phyloP scores from a whole-genome alignment of 768 basidiomycete species.

The Hysterangium stoloniferum region DNA sequence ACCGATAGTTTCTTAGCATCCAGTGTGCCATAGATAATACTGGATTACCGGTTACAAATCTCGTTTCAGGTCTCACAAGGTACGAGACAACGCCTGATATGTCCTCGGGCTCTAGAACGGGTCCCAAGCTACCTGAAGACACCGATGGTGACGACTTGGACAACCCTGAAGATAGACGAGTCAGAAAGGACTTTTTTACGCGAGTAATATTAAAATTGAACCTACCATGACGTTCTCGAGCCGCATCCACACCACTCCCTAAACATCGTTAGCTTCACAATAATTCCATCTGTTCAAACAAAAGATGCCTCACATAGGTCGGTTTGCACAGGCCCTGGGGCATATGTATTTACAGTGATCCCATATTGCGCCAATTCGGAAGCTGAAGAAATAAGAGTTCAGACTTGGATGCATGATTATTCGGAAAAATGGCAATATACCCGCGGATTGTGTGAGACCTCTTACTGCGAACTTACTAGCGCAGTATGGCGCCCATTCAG shows the following conservation, averaged over 20 bases:
- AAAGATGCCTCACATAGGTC: constrained; percentile 20
- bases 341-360: constrained; percentile 36
- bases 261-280: background rate
- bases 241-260: constrained; percentile 4
- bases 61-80: constrained; percentile 16
- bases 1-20: background rate
- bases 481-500: constrained; percentile 16
- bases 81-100: constrained; percentile 18
- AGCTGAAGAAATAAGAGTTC: constrained; percentile 8
- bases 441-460: constrained; percentile 20
- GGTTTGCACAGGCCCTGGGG: constrained; percentile 28
- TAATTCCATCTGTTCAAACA: background rate
- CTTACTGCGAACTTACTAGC: constrained; percentile 20
- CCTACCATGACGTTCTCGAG: constrained; percentile 2
- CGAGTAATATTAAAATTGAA: background rate
- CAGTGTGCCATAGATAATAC: background rate
- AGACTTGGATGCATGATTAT: background rate
- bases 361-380: constrained; percentile 15
- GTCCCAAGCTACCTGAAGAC: background rate
- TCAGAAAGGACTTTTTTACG: background rate
- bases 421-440: constrained; percentile 8
- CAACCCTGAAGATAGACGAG: background rate
- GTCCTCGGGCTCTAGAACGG: constrained; percentile 4
- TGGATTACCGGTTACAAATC: constrained; percentile 15
- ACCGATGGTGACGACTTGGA: background rate